These are phyloP conservation scores for Neonectria sp. DNA, from an alignment of 2,329 filamentous ascomycete genomes.

Conservation along the genomic window DNA sequence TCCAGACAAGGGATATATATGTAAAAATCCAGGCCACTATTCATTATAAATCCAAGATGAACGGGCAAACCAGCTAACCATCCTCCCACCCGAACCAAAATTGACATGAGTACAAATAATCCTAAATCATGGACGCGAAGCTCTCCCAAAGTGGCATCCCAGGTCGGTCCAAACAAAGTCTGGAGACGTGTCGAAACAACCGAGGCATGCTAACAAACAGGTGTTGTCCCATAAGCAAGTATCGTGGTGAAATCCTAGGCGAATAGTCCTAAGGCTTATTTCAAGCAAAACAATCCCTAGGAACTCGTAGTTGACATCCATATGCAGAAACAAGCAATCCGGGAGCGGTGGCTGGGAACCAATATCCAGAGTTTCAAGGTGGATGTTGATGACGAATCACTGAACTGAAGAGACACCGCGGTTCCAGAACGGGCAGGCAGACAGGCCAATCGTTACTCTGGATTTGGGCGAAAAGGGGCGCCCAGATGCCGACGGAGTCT, in stretches of 20 bases:
- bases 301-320: conserved; percentile 10
- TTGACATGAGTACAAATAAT: conserved; percentile 1
- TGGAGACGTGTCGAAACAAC: not conserved
- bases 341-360: not conserved
- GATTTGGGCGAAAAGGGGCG: not conserved
- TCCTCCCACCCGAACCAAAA: not conserved
- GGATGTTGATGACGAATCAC: conserved; percentile 5
- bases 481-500: conserved; percentile 14
- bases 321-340: conserved; percentile 2
- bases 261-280: conserved; percentile 2
- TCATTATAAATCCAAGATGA: not conserved
- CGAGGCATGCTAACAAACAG: not conserved
- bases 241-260: conserved; percentile 7
- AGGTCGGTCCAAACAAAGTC: not conserved
- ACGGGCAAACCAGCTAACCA: not conserved
- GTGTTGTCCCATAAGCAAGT: not conserved
- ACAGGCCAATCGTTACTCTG: conserved; percentile 7
- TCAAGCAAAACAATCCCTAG: conserved; percentile 11
- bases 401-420: conserved; percentile 5
- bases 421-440: conserved; percentile 7
- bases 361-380: conserved; percentile 6
- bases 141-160: not conserved
- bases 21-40: not conserved
- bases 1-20: not conserved
- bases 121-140: not conserved